A percentile compares a stretch with the other conserved stretches of the same genome.
Evolutionary conservation across 352 stramenopile species (phyloP).

Genomic region (Phytophthora agathidicida): DNA sequence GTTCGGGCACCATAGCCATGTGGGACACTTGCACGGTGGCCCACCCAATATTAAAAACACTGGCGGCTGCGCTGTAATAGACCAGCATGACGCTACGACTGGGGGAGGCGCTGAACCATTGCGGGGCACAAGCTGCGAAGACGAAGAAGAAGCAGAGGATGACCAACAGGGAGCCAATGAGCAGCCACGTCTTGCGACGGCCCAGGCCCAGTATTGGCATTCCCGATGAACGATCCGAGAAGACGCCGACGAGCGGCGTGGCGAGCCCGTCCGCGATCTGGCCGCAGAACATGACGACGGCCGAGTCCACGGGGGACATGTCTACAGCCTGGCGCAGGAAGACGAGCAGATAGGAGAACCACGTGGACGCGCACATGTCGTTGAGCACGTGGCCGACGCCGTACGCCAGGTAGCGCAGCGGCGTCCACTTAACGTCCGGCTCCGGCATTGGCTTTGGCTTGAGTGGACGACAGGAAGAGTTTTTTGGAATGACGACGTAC

Average conservation of each 20-base stretch:
- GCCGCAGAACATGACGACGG: conserved; percentile 87
- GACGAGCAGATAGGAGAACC: conserved; percentile 89
- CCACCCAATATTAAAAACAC: conserved; percentile 88
- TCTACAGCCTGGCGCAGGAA: conserved; percentile 70
- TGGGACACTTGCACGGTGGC: conserved; percentile 85
- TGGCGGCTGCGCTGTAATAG: conserved; percentile 80
- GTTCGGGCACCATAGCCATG: conserved; percentile 87
- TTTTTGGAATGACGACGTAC: conserved; percentile 4
- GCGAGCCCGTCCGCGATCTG: conserved; percentile 85
- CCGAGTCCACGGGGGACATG: conserved; percentile 78
- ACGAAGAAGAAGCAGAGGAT: conserved; percentile 89
- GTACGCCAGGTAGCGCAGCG: conserved; percentile 68
- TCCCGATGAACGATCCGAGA: conserved; percentile 71
- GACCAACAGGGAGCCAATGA: conserved; percentile 71
- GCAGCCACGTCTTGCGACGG: conserved; percentile 78
- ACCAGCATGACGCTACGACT: conserved; percentile 66
- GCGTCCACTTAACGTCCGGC: conserved; percentile 54
- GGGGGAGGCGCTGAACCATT: conserved; percentile 59
- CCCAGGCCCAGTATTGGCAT: conserved; percentile 71
- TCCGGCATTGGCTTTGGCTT: neutral
- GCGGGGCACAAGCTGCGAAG: conserved; percentile 66
- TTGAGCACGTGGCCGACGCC: conserved; percentile 87
- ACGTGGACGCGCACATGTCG: conserved; percentile 89
- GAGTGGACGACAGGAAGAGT: neutral
- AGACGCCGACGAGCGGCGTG: conserved; percentile 79